phyloP scores from a whole-genome alignment of 2,329 filamentous ascomycete species.

The Apiospora marii region DNA sequence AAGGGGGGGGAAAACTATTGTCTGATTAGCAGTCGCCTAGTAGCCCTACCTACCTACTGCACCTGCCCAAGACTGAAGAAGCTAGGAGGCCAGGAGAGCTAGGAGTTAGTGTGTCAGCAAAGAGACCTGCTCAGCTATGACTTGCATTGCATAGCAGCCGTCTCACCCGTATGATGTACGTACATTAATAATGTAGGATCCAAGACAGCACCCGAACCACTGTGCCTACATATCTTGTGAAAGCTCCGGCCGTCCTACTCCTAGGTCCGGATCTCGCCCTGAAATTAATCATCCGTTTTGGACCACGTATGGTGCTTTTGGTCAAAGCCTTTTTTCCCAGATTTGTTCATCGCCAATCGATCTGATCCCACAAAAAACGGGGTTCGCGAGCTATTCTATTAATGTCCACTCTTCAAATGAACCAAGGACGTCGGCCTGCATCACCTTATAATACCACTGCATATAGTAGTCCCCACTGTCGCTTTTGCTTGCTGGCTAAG shows the following conservation, averaged over 20 bases:
- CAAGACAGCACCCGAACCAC: constrained; percentile 2
- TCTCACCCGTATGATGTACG: neutral
- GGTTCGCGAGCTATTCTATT: constrained; percentile 18
- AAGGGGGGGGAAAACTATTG: neutral
- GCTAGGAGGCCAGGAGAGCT: neutral
- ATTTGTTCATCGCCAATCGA: constrained; percentile 18
- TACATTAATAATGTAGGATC: neutral
- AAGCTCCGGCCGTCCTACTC: neutral
- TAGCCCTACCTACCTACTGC: neutral
- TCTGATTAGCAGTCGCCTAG: constrained; percentile 12
- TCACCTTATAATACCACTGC: constrained; percentile 13
- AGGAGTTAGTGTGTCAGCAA: constrained; percentile 17
- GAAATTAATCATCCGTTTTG: constrained; percentile 18
- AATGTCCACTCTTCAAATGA: constrained; percentile 20
- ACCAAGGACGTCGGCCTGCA: constrained; percentile 21
- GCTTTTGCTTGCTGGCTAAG: neutral
- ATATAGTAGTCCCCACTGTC: constrained; percentile 5
- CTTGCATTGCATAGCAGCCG: constrained; percentile 17
- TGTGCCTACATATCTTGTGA: neutral
- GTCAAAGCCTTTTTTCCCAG: constrained; percentile 17
- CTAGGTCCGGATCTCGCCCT: neutral
- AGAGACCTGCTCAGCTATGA: constrained; percentile 12
- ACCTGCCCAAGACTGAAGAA: neutral
- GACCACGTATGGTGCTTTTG: neutral
- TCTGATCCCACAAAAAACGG: constrained; percentile 19